Base-by-base conservation (phyloP, 2,329 filamentous ascomycete species). In the Beauveria rudraprayagi region DNA sequence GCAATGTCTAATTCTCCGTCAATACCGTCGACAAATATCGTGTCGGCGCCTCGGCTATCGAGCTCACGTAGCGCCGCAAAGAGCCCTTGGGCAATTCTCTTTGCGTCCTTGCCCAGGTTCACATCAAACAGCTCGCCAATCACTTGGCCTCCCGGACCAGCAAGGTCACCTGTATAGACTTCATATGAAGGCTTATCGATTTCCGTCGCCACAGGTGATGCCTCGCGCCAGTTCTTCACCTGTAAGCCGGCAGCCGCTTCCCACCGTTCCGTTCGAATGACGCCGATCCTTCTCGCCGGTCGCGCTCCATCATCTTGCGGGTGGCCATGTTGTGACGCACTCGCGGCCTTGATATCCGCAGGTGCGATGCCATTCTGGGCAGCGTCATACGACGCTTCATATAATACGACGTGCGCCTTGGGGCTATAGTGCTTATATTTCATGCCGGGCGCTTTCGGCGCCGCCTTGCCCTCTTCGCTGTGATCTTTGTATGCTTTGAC, bases 341-440 rank as follows among this genome's bases (percentile, higher is more conserved):
- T 62, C 1, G 66, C 68, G 8, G 62, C 51, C 43, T 68, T 68
- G 5, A 76, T 57, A 47, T 80, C 78, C 30, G 69, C 69, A 6
- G 63, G 19, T 14, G 70, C 65, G 41, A 80, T 69, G 8, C 77
- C 77, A 10, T 69, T 69, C 48, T 66, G 65, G 24, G 75, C 72
- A 11, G 63, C 66, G 14, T 63, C 64, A 71, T 70, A 76, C 43
- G 69, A 73, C 28, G 83, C 75, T 71, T 96, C 91, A 70, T 92
- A 96, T 1, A 97, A 78, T 16, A 96, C 78, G 2, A 99, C 92
- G 51, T 82, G 85, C 1, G 94, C 95, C 72, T 87, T 90, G 1
- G 94, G 94, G 48, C 92, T 96, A 70, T 99, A 99, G 72, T 99
- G 94, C 71, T 94, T 91, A 72, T 99, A 99, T 75, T 99, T 99